Evolutionary conservation across 306 rosid genomes (phyloP).

Genomic region (Nissolia schottii): DNA sequence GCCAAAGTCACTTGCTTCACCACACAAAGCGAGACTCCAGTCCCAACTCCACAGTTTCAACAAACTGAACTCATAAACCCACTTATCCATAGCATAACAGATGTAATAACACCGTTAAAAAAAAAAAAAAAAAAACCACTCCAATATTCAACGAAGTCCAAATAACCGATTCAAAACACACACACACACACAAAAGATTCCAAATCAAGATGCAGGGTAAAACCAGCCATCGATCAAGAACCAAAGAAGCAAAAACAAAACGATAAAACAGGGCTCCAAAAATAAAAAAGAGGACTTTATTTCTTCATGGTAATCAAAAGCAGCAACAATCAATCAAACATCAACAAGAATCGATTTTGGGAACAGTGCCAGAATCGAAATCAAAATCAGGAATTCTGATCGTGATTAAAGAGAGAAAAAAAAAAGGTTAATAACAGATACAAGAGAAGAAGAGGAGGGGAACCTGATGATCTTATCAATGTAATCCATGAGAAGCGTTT

Average conservation of each 20-base stretch:
- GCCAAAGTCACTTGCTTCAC: background rate
- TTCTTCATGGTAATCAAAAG: background rate
- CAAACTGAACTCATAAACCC: background rate
- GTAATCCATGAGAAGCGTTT: constrained; percentile 53
- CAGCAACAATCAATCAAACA: background rate
- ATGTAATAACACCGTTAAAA: background rate
- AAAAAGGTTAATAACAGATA: background rate
- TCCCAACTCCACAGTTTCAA: background rate
- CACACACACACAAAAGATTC: too few species aligned
- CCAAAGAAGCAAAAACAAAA: background rate
- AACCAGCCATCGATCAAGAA: background rate
- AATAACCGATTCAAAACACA: too few species aligned
- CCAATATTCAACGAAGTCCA: too few species aligned
- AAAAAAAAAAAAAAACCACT: too few species aligned
- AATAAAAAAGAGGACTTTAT: background rate
- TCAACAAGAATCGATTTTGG: background rate
- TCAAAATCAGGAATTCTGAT: background rate
- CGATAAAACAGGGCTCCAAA: background rate
- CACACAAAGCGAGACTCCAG: background rate
- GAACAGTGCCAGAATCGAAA: background rate
- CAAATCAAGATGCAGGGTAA: background rate
- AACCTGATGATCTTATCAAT: constrained; percentile 78
- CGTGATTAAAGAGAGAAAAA: background rate
- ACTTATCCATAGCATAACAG: background rate
- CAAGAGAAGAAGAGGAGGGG: background rate